These are phyloP conservation scores for Colletotrichum musicola DNA, from an alignment of 2,329 filamentous ascomycete species.

Conservation along the genomic window DNA sequence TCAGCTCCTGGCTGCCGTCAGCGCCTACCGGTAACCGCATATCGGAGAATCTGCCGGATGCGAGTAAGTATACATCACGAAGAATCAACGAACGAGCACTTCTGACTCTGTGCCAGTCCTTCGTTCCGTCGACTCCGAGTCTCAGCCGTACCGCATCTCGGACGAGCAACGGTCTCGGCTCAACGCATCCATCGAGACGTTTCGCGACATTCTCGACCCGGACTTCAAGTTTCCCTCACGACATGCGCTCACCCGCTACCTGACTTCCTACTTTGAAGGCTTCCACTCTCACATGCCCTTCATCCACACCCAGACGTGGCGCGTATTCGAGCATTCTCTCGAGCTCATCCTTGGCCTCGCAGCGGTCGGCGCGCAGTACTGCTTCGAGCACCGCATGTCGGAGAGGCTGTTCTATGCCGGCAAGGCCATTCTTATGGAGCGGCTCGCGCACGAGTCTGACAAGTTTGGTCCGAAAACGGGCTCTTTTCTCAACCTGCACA, in stretches of 20 bases:
- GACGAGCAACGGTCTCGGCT: slow-evolving; percentile 50
- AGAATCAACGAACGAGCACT: too few species aligned
- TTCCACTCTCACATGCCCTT: slow-evolving; percentile 55
- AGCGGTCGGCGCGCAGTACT: slow-evolving; percentile 53
- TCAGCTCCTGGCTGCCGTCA: slow-evolving; percentile 54
- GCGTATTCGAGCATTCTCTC: slow-evolving; percentile 46
- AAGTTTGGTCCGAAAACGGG: slow-evolving; percentile 44
- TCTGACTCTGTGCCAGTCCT: slow-evolving; percentile 28
- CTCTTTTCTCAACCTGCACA: slow-evolving; percentile 42
- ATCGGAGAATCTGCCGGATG: slow-evolving; percentile 41
- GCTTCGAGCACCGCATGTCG: slow-evolving; percentile 51
- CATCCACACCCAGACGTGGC: slow-evolving; percentile 52
- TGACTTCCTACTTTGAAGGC: slow-evolving; percentile 52
- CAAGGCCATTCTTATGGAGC: slow-evolving; percentile 49
- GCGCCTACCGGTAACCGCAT: slow-evolving; percentile 48
- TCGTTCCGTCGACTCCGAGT: slow-evolving; percentile 39
- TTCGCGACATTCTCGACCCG: slow-evolving; percentile 46
- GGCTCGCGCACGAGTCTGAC: slow-evolving; percentile 42
- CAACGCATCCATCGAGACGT: slow-evolving; percentile 43
- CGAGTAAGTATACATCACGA: slow-evolving; percentile 36
- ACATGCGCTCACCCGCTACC: slow-evolving; percentile 51
- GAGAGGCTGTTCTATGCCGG: slow-evolving; percentile 50
- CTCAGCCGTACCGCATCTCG: slow-evolving; percentile 44
- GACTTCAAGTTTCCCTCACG: slow-evolving; percentile 51
- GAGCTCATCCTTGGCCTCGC: slow-evolving; percentile 50